phyloP scores from a whole-genome alignment of 768 basidiomycete genomes.

The Pleurotus eryngii region DNA sequence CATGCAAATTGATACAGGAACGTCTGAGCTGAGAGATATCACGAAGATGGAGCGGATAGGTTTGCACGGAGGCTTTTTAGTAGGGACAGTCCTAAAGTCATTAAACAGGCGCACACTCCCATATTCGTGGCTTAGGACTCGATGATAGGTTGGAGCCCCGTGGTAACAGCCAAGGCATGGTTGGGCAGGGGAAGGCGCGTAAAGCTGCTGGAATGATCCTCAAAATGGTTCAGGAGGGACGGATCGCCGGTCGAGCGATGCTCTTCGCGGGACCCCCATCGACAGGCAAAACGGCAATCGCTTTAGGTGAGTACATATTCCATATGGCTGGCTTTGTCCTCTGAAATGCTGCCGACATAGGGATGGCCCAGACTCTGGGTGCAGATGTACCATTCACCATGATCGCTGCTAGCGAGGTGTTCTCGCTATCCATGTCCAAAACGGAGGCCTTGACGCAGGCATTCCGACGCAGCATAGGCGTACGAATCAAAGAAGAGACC shows the following conservation, averaged over 20 bases:
- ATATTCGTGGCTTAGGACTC: conserved; percentile 93
- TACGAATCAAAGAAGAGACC: conserved; percentile 95
- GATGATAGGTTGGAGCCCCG: conserved; percentile 91
- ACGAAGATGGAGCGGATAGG: conserved; percentile 95
- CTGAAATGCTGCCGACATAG: conserved; percentile 33
- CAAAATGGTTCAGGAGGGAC: conserved; percentile 96
- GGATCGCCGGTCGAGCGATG: conserved; percentile 94
- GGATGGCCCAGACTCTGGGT: conserved; percentile 95
- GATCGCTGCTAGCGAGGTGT: conserved; percentile 97
- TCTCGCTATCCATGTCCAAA: conserved; percentile 97
- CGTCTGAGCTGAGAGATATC: conserved; percentile 79
- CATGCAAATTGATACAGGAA: conserved; percentile 73
- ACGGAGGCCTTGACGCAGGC: conserved; percentile 98
- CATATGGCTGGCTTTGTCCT: background rate
- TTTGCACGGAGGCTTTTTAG: conserved; percentile 17
- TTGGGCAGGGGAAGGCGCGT: conserved; percentile 93
- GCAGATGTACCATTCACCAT: conserved; percentile 96
- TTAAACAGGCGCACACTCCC: conserved; percentile 77
- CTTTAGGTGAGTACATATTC: conserved; percentile 63
- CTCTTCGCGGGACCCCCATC: conserved; percentile 97
- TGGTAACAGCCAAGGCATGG: conserved; percentile 89
- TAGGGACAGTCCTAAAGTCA: conserved; percentile 8
- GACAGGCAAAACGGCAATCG: conserved; percentile 97
- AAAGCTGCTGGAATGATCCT: conserved; percentile 98
- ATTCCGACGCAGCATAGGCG: conserved; percentile 93